phyloP scores from a whole-genome alignment of 2,329 filamentous ascomycete genomes.

The Exophiala spinifera region DNA sequence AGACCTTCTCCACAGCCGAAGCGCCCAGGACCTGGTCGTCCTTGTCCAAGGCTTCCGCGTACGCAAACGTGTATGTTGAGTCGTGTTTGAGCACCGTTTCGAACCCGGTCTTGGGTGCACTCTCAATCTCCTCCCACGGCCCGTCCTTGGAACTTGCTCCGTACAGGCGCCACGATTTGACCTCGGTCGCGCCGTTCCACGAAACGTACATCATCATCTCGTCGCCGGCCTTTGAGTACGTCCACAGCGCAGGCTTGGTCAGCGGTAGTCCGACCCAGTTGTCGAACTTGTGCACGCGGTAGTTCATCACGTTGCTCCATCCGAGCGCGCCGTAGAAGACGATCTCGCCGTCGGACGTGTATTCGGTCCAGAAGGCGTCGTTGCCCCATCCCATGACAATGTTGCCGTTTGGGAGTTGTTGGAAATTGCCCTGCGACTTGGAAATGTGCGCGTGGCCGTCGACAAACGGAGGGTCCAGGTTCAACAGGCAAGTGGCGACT shows the following conservation, averaged over 20 bases:
- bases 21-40: slow-evolving; percentile 35
- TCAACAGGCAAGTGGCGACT: slow-evolving; percentile 35
- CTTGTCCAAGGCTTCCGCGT: slow-evolving; percentile 38
- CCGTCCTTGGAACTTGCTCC: slow-evolving; percentile 27
- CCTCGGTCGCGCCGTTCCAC: slow-evolving; percentile 52
- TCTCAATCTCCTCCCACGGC: slow-evolving; percentile 33
- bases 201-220: slow-evolving; percentile 34
- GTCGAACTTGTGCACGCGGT: slow-evolving; percentile 42
- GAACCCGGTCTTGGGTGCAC: slow-evolving; percentile 37
- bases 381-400: slow-evolving; percentile 44
- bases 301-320: slow-evolving; percentile 39
- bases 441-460: slow-evolving; percentile 21
- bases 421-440: slow-evolving; percentile 39
- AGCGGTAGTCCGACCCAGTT: slow-evolving; percentile 40
- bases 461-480: slow-evolving; percentile 32
- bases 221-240: slow-evolving; percentile 34
- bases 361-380: slow-evolving; percentile 40
- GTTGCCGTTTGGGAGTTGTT: slow-evolving; percentile 38
- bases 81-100: slow-evolving; percentile 37
- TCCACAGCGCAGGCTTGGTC: slow-evolving; percentile 42
- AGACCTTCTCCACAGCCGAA: slow-evolving; percentile 37
- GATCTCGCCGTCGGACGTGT: slow-evolving; percentile 34
- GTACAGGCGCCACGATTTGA: slow-evolving; percentile 40
- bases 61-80: slow-evolving; percentile 17
- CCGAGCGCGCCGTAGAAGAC: slow-evolving; percentile 39